Base-by-base conservation (phyloP, 106 monocot genomes). In the Narthecium ossifragum region DNA sequence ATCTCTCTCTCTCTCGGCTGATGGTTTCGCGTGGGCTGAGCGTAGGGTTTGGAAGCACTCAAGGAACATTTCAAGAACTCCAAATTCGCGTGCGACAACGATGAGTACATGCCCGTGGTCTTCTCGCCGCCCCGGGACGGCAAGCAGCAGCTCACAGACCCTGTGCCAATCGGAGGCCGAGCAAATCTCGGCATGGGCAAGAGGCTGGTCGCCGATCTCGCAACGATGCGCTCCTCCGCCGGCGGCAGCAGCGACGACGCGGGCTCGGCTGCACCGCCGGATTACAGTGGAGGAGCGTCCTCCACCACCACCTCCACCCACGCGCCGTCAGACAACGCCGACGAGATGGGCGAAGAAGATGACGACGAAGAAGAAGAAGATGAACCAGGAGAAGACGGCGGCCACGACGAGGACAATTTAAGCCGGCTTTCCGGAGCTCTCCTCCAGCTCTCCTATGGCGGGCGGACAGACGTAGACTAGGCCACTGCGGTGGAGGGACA, bases 11-110 rank as follows among this genome's bases (percentile, higher is more conserved):
- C 6, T 26, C 21, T 65, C 26, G n/a, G n/a, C n/a, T n/a, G n/a
- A n/a, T n/a, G n/a, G n/a, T n/a, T n/a, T n/a, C n/a, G n/a, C n/a
- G n/a, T 43, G 5, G 7, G 24, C 22, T 72, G 38, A 27, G 1
- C 11, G 31, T 72, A 96, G 94, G 94, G 94, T 76, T 84, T 96
- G 83, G 90, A 96, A 25, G 94, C 86, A 12, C 60, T 96, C 43
- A 81, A 86, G 80, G 90, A 90, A 63, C 94, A 96, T 70, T 96
- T 96, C 70, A 80, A 63, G 73, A 90, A 84, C 73, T 96, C 94
- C 18, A 96, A 86, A 54, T 86, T 96, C 66, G 75, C 86, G 13
- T 96, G 94, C 70, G 94, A 96, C 70, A 84, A 74, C 55, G 94
- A 90, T 65, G 94, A 96, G 78, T 96, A 96, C 78, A 73, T 96